Evolutionary conservation across 1,139 yeast genomes (phyloP).

Genomic region (Wickerhamomyces sp.): DNA sequence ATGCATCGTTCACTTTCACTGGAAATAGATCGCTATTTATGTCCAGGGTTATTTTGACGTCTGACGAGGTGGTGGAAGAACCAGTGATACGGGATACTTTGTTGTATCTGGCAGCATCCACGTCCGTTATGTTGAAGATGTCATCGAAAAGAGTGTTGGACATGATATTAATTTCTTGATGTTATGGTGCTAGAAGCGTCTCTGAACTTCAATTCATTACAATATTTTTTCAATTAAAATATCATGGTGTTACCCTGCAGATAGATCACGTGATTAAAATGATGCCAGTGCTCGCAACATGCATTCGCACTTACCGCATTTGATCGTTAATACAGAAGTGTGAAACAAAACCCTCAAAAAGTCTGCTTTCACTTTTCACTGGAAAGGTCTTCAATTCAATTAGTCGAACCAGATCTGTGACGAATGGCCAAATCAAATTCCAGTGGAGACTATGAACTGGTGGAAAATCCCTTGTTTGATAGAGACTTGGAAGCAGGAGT

Average conservation of each 20-base stretch:
- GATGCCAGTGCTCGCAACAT: too few relatives aligned
- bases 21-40: slow-evolving; percentile 93
- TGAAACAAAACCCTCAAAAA: too few relatives aligned
- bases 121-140: slow-evolving; percentile 79
- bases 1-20: slow-evolving; percentile 67
- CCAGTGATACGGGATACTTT: slow-evolving; percentile 90
- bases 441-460: slow-evolving; percentile 15
- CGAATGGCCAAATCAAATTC: not conserved
- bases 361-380: too few relatives aligned
- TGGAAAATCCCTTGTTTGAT: slow-evolving; percentile 15
- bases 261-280: too few relatives aligned
- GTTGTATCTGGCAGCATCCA: slow-evolving; percentile 89
- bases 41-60: slow-evolving; percentile 83
- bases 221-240: too few relatives aligned
- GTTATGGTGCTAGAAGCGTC: too few relatives aligned
- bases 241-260: too few relatives aligned
- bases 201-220: too few relatives aligned
- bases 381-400: too few relatives aligned
- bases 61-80: slow-evolving; percentile 77
- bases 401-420: too few relatives aligned
- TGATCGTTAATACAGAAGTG: slow-evolving; percentile 5
- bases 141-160: slow-evolving; percentile 89
- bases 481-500: slow-evolving; percentile 11
- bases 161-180: slow-evolving; percentile 35
- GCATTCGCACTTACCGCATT: slow-evolving; percentile 15